Evolutionary conservation across 2,329 filamentous ascomycete species (phyloP), one percentile per base, ranked within the genome.

Genomic region (Penicillium brasilianum): DNA sequence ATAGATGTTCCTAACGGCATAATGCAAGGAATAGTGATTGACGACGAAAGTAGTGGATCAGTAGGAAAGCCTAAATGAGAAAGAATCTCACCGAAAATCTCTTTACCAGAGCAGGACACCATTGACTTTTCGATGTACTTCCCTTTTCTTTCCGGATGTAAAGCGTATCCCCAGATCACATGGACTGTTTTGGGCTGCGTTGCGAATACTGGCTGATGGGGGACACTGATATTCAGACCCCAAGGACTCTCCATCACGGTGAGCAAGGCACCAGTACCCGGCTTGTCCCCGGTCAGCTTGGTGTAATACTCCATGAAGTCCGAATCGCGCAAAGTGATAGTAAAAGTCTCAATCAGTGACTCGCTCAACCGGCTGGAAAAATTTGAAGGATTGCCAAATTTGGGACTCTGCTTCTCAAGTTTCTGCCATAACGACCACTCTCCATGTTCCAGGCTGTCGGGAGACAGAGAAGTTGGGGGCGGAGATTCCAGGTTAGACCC

Each of bases 1-100:
- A 52, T 52, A 2, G 49, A 52, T 7, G 77, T 78, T 20, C 77
- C 74, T 50, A 77, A 74, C 10, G 78, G 78, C 75, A 80, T 76
- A 61, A 77, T 70, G 54, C 74, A 74, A 1, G 78, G 78, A 36
- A 76, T 74, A 6, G 70, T 74, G 30, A 67, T 72, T 0, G 74
- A 66, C 2, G 64, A 65, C 2, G 70, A 61, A 25, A 74, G 62
- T 44, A 72, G 66, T 1, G 71, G 46, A 13, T 74, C 69, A 4
- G 46, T 22, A 3, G 74, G 73, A 34, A 77, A 72, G 22, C 72
- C 69, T 13, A 80, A 62, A 60, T 79, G 77, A 41, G 69, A 69
- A 18, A 52, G 32, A 37, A 52, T 9, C 11, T 52, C 49, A 37
- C 49, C 10, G 18, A 52, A 22, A 36, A 52, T 52, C 28, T 52